Conservation (phyloP, 2,329 filamentous ascomycete genomes). For the Decorospora gaudefroyi region DNA sequence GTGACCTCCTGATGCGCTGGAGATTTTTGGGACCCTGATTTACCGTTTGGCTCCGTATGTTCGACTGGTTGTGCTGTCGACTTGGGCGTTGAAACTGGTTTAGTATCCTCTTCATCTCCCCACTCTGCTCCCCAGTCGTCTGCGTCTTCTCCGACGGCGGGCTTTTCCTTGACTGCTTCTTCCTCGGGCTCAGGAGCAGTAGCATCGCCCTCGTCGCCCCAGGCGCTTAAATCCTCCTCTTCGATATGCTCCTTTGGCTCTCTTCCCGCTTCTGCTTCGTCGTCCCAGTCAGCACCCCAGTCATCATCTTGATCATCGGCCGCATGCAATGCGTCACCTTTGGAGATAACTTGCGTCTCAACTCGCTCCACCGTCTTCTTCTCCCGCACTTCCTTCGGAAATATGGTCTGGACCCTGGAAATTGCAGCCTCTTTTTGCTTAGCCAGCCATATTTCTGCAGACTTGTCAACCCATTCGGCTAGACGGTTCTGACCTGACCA, state of each 20-base stretch:
- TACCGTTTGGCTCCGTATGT: constrained; percentile 42
- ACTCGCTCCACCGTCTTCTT: constrained; percentile 77
- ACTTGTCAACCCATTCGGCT: constrained; percentile 77
- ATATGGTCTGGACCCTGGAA: constrained; percentile 70
- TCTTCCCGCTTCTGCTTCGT: constrained; percentile 51
- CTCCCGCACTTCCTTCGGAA: constrained; percentile 68
- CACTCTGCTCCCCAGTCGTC: constrained; percentile 77
- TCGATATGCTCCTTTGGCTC: constrained; percentile 39
- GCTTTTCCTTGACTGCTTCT: constrained; percentile 44
- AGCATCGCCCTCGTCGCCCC: constrained; percentile 51
- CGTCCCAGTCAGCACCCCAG: constrained; percentile 82
- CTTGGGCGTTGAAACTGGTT: constrained; percentile 17
- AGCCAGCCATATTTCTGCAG: constrained; percentile 81
- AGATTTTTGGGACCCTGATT: constrained; percentile 32
- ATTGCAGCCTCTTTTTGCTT: constrained; percentile 81
- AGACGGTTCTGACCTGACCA: constrained; percentile 68
- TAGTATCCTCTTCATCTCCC: constrained; percentile 65
- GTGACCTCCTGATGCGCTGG: constrained; percentile 66
- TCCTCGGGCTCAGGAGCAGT: constrained; percentile 23
- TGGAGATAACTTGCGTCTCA: constrained; percentile 78
- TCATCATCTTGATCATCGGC: constrained; percentile 59
- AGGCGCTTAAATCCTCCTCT: constrained; percentile 56
- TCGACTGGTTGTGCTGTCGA: constrained; percentile 24
- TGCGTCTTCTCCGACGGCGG: constrained; percentile 46
- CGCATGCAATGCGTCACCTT: constrained; percentile 68